phyloP scores from a whole-genome alignment of 2,329 filamentous ascomycete species.

The Cordyceps fumosorosea region DNA sequence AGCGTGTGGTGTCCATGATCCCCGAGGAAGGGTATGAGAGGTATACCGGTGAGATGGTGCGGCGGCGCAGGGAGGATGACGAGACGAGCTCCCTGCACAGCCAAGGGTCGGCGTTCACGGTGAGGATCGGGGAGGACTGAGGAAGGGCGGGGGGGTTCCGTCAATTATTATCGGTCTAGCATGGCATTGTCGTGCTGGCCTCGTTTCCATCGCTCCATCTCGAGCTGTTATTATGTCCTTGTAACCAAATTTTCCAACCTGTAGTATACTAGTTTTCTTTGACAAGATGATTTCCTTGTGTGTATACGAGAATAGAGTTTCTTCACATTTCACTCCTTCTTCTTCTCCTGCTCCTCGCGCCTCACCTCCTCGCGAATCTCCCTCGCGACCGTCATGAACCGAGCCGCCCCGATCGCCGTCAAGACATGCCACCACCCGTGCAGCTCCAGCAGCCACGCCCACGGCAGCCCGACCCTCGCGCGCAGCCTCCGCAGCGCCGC shows the following conservation, averaged over 20 bases:
- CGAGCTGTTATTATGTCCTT: not conserved
- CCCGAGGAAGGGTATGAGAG: slow-evolving; percentile 8
- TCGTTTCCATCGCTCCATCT: not conserved
- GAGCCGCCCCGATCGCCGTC: slow-evolving; percentile 47
- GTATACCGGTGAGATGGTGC: not conserved
- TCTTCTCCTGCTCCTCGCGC: slow-evolving; percentile 17
- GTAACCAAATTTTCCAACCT: not conserved
- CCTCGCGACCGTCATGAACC: slow-evolving; percentile 28
- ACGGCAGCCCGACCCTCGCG: slow-evolving; percentile 43
- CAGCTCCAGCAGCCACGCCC: slow-evolving; percentile 49
- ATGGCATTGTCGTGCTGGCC: not conserved
- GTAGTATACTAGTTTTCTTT: not conserved
- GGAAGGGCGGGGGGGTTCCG: too few relatives aligned
- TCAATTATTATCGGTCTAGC: not conserved
- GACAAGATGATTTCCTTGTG: not conserved
- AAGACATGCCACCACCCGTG: slow-evolving; percentile 61
- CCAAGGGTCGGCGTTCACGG: slow-evolving; percentile 16
- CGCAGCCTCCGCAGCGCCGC: slow-evolving; percentile 38
- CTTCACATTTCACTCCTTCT: not conserved
- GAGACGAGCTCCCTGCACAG: slow-evolving; percentile 15
- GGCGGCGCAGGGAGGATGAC: slow-evolving; percentile 1
- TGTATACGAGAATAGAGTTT: not conserved
- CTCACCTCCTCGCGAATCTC: slow-evolving; percentile 21
- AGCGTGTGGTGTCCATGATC: slow-evolving; percentile 15
- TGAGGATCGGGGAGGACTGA: slow-evolving; percentile 14